Base-by-base conservation (phyloP, 2,329 filamentous ascomycete species). In the Gremmenia infestans region DNA sequence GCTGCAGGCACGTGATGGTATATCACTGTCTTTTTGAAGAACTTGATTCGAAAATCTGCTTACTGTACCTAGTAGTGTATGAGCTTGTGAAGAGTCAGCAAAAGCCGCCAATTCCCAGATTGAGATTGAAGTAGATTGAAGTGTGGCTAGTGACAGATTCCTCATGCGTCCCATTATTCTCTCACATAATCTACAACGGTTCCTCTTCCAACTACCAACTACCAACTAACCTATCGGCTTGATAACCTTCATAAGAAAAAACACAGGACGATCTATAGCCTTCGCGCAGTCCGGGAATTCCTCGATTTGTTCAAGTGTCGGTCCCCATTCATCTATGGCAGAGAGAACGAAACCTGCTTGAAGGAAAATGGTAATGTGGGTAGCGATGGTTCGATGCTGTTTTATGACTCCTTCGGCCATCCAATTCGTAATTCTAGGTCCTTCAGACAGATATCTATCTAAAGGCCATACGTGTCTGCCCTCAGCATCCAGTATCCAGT, bases 371-470 rank as follows among this genome's bases (percentile, higher is more conserved):
- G 46, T 54, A 32, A 61, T 51, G 50, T 64, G 61, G 2, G 56
- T 56, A n/a, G 48, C 48, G 12, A 76, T 60, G 8, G 75, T 78
- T 4, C 75, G 72, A 65, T 79, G 76, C 61, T 78, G 73, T 65
- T 78, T 79, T 53, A 69, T 63, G 52, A 76, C 72, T 1, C 72
- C 73, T 17, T 71, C 61, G 9, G 71, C 73, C 42, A 79, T 60
- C 75, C 76, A 78, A 48, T 70, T 70, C 4, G 71, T 72, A 28
- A 68, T 64, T 19, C 75, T 66, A 53, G 70, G 60, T 1, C 76
- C 76, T 63, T 79, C 75, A 5, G 66, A 62, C 17, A 72, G 65
- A 58, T 78, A 78, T 35, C 65, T 65, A 61, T 76, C 71, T 37
- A 78, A 60, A 32, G 70, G 71, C 76, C 76, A 78, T 22, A 70